These are phyloP conservation scores for Globisporangium paroecandrum DNA, from an alignment of 352 stramenopile genomes.

Conservation along the genomic window DNA sequence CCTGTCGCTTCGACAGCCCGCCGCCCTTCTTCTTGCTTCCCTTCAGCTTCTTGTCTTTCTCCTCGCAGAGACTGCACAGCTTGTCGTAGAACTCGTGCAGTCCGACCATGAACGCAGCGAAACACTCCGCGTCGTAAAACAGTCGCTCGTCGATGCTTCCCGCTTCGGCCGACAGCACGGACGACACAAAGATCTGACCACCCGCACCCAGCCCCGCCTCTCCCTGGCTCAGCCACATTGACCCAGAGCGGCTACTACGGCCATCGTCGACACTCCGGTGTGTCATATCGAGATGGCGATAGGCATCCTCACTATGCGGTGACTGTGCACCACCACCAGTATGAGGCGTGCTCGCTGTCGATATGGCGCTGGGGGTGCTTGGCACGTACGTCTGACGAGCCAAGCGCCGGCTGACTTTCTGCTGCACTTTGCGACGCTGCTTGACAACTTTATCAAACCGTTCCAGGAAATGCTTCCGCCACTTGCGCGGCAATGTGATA, in stretches of 20 bases:
- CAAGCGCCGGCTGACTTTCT: constrained; percentile 40
- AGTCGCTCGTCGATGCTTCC: constrained; percentile 42
- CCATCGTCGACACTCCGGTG: constrained; percentile 42
- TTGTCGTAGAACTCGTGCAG: constrained; percentile 73
- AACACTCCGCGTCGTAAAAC: constrained; percentile 62
- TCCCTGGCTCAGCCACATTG: constrained; percentile 14
- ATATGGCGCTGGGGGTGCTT: constrained; percentile 32
- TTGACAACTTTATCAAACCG: constrained; percentile 67
- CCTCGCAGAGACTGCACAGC: constrained; percentile 42
- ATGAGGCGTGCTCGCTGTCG: constrained; percentile 22
- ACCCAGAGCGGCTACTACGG: constrained; percentile 33
- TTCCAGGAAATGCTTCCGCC: constrained; percentile 72
- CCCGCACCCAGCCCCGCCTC: constrained; percentile 18
- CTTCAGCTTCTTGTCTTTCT: constrained; percentile 57
- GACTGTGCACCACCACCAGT: constrained; percentile 24
- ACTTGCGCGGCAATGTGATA: constrained; percentile 64
- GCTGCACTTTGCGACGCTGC: constrained; percentile 54
- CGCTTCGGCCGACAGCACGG: constrained; percentile 9
- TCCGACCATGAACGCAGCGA: constrained; percentile 43
- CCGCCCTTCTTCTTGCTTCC: constrained; percentile 41
- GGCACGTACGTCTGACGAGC: constrained; percentile 20
- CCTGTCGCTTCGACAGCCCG: constrained; percentile 69
- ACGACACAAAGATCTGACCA: constrained; percentile 29
- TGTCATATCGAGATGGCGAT: constrained; percentile 26
- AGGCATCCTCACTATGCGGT: constrained; percentile 21